Conservation (phyloP, 805 yeast species). For the Ogataea corticis region DNA sequence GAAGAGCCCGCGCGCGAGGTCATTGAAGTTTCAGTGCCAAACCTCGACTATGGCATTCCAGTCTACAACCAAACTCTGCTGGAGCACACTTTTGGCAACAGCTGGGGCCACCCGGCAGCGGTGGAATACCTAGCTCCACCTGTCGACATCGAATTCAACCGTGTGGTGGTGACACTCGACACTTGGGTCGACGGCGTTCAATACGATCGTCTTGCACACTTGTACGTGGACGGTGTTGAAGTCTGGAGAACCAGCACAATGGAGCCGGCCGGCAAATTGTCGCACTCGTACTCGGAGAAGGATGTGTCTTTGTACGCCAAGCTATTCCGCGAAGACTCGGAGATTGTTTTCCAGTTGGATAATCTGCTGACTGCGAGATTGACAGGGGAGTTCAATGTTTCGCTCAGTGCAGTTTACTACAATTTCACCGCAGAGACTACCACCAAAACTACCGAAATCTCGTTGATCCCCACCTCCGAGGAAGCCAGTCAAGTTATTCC, state of each 20-base stretch:
- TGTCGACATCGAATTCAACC: constrained; percentile 44
- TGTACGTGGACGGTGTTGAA: constrained; percentile 61
- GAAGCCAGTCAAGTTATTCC: constrained; percentile 44
- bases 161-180: constrained; percentile 53
- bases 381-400: constrained; percentile 61
- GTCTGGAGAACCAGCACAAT: constrained; percentile 86
- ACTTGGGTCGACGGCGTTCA: constrained; percentile 60
- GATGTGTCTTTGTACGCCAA: constrained; percentile 60
- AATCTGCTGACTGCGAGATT: constrained; percentile 55
- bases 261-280: constrained; percentile 61
- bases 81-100: constrained; percentile 52
- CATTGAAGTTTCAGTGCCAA: constrained; percentile 34
- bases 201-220: constrained; percentile 64
- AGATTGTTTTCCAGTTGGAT: constrained; percentile 61
- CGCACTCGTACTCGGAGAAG: constrained; percentile 53
- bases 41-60: constrained; percentile 33
- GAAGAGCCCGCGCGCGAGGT: constrained; percentile 27
- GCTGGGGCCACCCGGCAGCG: constrained; percentile 59
- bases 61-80: constrained; percentile 44
- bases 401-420: constrained; percentile 53
- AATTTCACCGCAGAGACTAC: constrained; percentile 14
- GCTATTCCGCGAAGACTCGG: constrained; percentile 46
- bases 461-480: constrained; percentile 24
- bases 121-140: constrained; percentile 46
- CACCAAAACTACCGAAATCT: constrained; percentile 17